Percentiles rank a stretch among this genome's conserved stretches.
Evolutionary conservation across 768 basidiomycete genomes (phyloP).

Genomic region (Lactarius evosmus): DNA sequence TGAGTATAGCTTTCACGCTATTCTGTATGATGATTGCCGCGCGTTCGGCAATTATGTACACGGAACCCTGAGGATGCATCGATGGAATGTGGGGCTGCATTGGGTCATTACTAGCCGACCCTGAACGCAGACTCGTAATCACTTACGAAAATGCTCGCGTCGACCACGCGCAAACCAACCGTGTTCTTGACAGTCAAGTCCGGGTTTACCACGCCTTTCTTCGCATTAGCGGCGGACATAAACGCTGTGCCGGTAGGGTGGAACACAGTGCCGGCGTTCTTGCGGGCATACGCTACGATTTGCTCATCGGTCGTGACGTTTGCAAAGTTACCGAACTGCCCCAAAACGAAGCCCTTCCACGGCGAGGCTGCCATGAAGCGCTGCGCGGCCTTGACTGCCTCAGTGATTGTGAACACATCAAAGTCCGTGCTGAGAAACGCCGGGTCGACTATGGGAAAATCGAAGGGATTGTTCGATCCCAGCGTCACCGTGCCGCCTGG

Average conservation of each 20-base stretch:
- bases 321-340: background rate
- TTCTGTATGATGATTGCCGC: constrained; percentile 2
- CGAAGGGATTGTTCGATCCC: constrained; percentile 29
- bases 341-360: constrained; percentile 8
- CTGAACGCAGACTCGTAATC: background rate
- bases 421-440: constrained; percentile 3
- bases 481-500: constrained; percentile 29
- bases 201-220: constrained; percentile 23
- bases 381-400: constrained; percentile 5
- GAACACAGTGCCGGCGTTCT: constrained; percentile 3
- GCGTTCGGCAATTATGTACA: constrained; percentile 12
- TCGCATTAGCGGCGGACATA: constrained; percentile 13
- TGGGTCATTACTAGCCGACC: no score
- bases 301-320: constrained; percentile 17
- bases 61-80: constrained; percentile 15
- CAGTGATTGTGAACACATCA: background rate
- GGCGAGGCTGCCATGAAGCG: constrained; percentile 2
- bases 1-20: background rate
- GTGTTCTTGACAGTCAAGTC: constrained; percentile 19
- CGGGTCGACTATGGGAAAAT: constrained; percentile 30
- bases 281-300: constrained; percentile 18
- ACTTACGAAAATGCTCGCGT: constrained; percentile 18
- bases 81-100: constrained; percentile 3
- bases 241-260: constrained; percentile 19
- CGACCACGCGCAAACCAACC: constrained; percentile 16